Evolutionary conservation across 768 basidiomycete genomes (phyloP), one percentile per base, ranked within the genome.

Genomic region (Filobasidium wieringae): DNA sequence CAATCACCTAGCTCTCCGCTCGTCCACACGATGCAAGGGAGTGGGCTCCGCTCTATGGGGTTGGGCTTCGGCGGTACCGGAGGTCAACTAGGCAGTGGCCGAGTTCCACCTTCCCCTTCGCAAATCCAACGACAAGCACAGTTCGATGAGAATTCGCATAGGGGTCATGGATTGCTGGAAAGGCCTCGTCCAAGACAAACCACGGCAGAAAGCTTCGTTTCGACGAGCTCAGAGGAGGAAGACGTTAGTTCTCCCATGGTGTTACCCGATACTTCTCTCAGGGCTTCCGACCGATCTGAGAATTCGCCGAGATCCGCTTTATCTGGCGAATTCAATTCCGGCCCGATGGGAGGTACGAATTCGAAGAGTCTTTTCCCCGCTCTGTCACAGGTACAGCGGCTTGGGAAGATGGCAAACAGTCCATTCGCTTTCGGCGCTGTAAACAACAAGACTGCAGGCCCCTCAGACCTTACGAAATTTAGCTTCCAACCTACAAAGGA

Each of bases 181-280:
- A 7, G 15, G 27, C 59, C 51, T 9, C 45, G 36, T 30, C 32
- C 40, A 27, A 37, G 60, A 7, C 54, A 61, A 40, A 26, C 47
- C 9, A 60, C 59, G 27, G 45, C 59, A 19, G 59, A 61, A 24
- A 57, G 55, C n/a, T 57, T 61, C 41, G 33, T 55, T 49, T 57
- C 55, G 31, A 61, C 60, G 1, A 57, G 55, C 11, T 61, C 60
- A 4, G 60, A 61, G 37, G 60, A 61, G 27, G 60, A 61, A 57
- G 60, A 61, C 31, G 34, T 61, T 33, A 57, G 55, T 4, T 61
- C 60, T 24, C 60, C 60, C 19, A 61, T 61, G 60, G 56, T 61
- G 24, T 47, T 61, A 12, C 60, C 60, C 11, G 60, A 61, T 22
- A 61, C 60, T 7, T 56, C 55, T 17, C 34, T 61, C 26, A 49